A percentile compares a stretch with the other conserved stretches of the same genome.
Evolutionary conservation across 306 rosid species (phyloP).

Genomic region (Castanospermum australe): DNA sequence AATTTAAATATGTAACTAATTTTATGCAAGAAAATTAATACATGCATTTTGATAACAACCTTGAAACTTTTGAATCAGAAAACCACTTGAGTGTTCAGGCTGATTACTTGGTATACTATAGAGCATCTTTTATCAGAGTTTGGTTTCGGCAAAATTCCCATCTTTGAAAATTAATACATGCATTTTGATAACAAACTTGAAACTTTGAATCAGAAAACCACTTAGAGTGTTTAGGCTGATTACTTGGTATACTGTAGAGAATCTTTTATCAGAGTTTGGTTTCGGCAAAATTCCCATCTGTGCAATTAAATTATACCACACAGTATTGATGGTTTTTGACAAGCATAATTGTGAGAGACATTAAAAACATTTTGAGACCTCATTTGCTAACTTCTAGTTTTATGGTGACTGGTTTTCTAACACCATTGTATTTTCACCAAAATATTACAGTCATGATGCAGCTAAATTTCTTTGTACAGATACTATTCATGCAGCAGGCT

Average conservation of each 20-base stretch:
- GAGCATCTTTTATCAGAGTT: not conserved
- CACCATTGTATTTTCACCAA: not conserved
- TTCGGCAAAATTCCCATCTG: no score
- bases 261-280: not conserved
- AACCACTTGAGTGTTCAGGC: no score
- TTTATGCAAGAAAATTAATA: not conserved
- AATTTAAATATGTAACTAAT: not conserved
- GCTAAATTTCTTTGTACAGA: conserved; percentile 4
- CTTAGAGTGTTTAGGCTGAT: no score
- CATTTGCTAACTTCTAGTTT: not conserved
- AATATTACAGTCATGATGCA: not conserved
- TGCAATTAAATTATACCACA: no score
- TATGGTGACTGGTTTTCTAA: not conserved
- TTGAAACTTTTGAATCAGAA: not conserved
- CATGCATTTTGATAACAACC: not conserved
- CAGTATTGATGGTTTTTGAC: not conserved
- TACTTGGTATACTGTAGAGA: not conserved
- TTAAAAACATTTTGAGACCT: not conserved
- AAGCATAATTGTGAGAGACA: not conserved
- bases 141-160: no score
- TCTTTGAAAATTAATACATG: not conserved
- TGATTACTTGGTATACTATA: not conserved
- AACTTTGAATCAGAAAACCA: not conserved
- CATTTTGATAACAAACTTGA: not conserved
- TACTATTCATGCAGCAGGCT: conserved; percentile 30